Conservation (phyloP, 2,329 filamentous ascomycete species). For the Aspergillus pseudoviridinutans region DNA sequence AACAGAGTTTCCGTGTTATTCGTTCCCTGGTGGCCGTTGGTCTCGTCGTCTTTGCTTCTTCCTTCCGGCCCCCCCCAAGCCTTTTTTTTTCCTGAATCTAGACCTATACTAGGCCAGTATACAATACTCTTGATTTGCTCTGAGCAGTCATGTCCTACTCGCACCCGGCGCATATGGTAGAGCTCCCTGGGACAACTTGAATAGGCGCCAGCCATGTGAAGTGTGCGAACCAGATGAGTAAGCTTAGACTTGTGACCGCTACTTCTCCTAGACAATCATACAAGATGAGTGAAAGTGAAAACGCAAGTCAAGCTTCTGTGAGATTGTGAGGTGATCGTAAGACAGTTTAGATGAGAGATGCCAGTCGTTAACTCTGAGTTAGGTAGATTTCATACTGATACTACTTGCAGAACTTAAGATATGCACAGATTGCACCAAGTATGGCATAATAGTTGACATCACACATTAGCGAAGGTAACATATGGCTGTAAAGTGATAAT, state of each 20-base stretch:
- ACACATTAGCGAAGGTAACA: not conserved
- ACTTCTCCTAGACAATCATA: not conserved
- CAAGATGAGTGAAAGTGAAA: not conserved
- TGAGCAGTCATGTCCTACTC: not conserved
- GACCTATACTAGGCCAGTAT: not conserved
- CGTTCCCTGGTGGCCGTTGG: not conserved
- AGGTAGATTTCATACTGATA: not conserved
- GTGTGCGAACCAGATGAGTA: not conserved
- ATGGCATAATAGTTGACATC: not conserved
- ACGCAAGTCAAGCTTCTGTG: not conserved
- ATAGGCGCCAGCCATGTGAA: too few relatives aligned
- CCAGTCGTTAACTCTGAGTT: not conserved
- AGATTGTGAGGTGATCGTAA: not conserved
- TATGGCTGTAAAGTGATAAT: not conserved
- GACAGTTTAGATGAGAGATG: not conserved
- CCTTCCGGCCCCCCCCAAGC: too few relatives aligned
- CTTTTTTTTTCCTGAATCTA: not conserved
- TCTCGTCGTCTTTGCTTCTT: not conserved
- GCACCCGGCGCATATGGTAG: not conserved
- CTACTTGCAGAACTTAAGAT: not conserved
- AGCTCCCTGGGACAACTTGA: not conserved
- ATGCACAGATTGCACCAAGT: not conserved
- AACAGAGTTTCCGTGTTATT: not conserved
- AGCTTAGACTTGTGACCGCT: not conserved
- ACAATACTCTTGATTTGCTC: not conserved